Base-by-base conservation (phyloP, 2,329 filamentous ascomycete species). In the Exutisphaerella laricina region DNA sequence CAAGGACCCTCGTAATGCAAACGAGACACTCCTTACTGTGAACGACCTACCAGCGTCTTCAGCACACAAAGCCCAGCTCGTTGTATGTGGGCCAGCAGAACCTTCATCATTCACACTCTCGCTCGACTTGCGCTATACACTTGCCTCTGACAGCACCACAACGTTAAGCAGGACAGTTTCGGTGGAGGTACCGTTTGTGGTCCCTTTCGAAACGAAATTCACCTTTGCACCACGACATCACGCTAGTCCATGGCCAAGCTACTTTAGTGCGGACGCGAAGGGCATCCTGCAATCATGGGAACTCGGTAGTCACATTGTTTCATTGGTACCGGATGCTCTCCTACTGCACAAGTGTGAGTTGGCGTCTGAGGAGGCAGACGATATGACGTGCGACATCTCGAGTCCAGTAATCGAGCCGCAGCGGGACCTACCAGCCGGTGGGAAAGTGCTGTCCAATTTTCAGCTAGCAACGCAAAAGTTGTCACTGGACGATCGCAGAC, bases 191-290 rank as follows among this genome's bases (percentile, higher is more conserved):
- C 77, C 80, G 26, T 76, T 96, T 42, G 79, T 87, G 41, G 82
- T 80, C 37, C 88, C 90, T 0, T 97, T 98, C 56, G 88, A 95
- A 66, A 86, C 88, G 12, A 92, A 85, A 58, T 96, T 94, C 63
- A 87, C 94, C 49, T 79, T 97, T 49, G 74, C 82, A 9, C 88
- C 92, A 8, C 78, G 84, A 7, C 71, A 95, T 3, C 84, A 96
- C 62, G 65, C 75, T 0, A 82, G 84, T 36, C 73, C 79, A 2
- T 98, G 92, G 90, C 89, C 92, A 1, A 88, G 83, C 61, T 81
- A 94, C 56, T 98, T 97, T 64, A 74, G 80, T 39, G 43, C 66
- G 12, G 56, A 62, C 3, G 47, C 49, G 3, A 67, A 70, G 44
- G 90, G 90, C 0, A 70, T 97, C 10, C 72, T 78, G 4, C 90